These are phyloP conservation scores for Canna indica DNA, from an alignment of 176 grass and related monocot genomes.

Conservation along the genomic window DNA sequence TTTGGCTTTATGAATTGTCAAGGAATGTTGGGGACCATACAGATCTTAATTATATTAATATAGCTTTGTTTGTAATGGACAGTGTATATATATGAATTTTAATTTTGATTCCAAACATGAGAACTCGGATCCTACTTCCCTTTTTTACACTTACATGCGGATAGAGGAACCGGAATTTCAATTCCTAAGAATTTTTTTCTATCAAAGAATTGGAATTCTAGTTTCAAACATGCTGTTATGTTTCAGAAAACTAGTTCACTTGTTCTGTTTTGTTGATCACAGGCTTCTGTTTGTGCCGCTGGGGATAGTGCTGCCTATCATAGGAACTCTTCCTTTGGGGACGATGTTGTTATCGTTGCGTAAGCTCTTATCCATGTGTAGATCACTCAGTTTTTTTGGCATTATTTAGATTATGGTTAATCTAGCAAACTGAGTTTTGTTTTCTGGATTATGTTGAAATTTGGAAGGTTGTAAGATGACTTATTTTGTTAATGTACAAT, in stretches of 20 bases:
- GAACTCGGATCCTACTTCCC: too few species aligned
- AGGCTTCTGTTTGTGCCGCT: constrained; percentile 77
- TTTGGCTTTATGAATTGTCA: too few species aligned
- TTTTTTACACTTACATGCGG: too few species aligned
- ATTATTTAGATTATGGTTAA: background rate
- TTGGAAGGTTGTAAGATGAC: too few species aligned
- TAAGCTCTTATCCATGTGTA: constrained; percentile 22
- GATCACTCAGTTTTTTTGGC: background rate
- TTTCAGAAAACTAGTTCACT: background rate
- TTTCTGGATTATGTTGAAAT: background rate
- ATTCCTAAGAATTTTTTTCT: background rate
- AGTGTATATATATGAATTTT: too few species aligned
- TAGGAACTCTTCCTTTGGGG: constrained; percentile 49
- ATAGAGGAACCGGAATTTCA: too few species aligned
- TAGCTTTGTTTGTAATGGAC: too few species aligned
- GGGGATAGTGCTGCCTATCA: constrained; percentile 92
- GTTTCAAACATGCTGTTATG: background rate
- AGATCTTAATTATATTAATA: too few species aligned
- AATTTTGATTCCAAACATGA: too few species aligned
- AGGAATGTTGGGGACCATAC: too few species aligned
- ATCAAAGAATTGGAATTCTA: background rate
- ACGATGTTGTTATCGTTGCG: constrained; percentile 91
- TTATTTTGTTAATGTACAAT: too few species aligned
- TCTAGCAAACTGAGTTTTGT: background rate
- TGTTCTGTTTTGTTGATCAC: background rate